A percentile compares a stretch with the other conserved stretches of the same genome.
These are phyloP conservation scores for Petunia secreta DNA, from an alignment of 257 asterid genomes.

Conservation along the genomic window DNA sequence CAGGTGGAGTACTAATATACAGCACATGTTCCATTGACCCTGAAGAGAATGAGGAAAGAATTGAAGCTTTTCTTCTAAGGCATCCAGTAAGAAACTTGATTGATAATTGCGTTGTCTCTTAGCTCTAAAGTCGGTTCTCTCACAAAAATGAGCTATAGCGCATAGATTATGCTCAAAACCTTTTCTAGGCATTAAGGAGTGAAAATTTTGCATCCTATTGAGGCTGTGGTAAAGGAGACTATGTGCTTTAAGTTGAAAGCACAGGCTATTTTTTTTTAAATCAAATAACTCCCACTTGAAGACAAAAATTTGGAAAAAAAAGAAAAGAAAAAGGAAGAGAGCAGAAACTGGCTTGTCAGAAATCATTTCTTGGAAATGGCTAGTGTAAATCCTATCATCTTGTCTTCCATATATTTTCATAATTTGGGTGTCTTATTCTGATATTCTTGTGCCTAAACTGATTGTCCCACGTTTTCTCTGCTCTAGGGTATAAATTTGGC, in stretches of 20 bases:
- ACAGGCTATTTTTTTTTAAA: neutral
- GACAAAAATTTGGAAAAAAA: neutral
- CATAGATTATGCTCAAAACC: neutral
- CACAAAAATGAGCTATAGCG: neutral
- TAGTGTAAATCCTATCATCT: neutral
- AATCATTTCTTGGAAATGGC: neutral
- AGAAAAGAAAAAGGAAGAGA: neutral
- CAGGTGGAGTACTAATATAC: constrained; percentile 76
- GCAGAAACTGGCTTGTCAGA: neutral
- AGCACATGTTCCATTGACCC: constrained; percentile 94
- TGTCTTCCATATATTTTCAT: neutral
- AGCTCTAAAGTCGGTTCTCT: neutral
- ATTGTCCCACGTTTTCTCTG: neutral
- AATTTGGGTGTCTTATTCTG: constrained; percentile 8
- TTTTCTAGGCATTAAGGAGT: neutral
- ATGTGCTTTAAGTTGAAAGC: neutral
- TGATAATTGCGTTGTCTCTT: constrained; percentile 7
- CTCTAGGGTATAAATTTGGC: neutral
- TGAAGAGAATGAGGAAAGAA: constrained; percentile 86
- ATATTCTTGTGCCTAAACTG: neutral
- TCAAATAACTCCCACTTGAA: constrained; percentile 8
- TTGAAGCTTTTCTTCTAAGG: constrained; percentile 77
- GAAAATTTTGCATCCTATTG: constrained; percentile 1
- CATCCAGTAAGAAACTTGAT: constrained; percentile 54
- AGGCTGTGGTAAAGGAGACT: neutral